Conservation (phyloP, 768 basidiomycete genomes). For the Albatrellus ellisii region DNA sequence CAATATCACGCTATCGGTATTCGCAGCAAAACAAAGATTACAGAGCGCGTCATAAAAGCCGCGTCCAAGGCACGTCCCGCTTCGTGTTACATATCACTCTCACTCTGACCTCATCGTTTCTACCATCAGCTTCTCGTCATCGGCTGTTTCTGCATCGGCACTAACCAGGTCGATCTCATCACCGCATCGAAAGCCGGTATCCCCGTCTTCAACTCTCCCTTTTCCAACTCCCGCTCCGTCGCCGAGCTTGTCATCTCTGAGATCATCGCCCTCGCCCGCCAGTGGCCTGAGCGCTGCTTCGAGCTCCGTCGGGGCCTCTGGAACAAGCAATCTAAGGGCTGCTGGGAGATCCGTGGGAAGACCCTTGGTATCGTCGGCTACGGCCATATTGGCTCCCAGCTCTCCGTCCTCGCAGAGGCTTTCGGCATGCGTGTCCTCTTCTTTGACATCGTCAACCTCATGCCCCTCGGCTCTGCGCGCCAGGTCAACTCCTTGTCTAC, state of each 20-base stretch:
- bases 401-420: conserved; percentile 92
- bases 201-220: conserved; percentile 98
- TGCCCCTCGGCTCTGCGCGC: conserved; percentile 91
- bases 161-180: conserved; percentile 89
- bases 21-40: conserved; percentile 95
- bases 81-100: background rate
- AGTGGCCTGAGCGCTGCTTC: conserved; percentile 76
- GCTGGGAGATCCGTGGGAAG: conserved; percentile 98
- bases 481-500: conserved; percentile 72
- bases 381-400: conserved; percentile 95
- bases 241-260: conserved; percentile 96
- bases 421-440: conserved; percentile 95
- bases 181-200: conserved; percentile 81
- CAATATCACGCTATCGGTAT: conserved; percentile 93
- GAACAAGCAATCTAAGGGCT: conserved; percentile 98
- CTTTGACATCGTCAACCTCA: conserved; percentile 90
- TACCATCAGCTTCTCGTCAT: conserved; percentile 75
- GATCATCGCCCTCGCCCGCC: conserved; percentile 86
- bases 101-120: background rate
- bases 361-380: conserved; percentile 97
- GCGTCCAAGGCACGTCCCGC: conserved; percentile 72
- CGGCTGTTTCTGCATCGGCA: conserved; percentile 99
- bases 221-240: conserved; percentile 97
- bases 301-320: conserved; percentile 87
- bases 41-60: conserved; percentile 75